Percentiles rank a stretch among this genome's conserved stretches.
These are phyloP conservation scores for Pseudogymnoascus destructans DNA, from an alignment of 2,329 filamentous ascomycete species.

Conservation along the genomic window DNA sequence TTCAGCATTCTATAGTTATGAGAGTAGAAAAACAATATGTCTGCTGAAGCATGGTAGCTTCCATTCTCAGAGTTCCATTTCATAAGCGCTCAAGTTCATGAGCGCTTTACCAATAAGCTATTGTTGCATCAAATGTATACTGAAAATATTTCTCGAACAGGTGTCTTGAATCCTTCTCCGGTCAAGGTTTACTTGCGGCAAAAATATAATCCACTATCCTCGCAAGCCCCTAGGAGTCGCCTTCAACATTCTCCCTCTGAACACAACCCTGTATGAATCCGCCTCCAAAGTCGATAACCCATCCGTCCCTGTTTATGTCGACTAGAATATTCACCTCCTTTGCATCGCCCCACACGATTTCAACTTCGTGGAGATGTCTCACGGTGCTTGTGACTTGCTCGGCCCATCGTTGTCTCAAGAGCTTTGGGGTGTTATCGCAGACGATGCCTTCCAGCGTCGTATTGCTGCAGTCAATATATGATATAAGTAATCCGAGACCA, in stretches of 20 bases:
- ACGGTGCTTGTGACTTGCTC: conserved; percentile 15
- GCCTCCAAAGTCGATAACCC: conserved; percentile 22
- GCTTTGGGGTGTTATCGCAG: neutral
- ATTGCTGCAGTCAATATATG: neutral
- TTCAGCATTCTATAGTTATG: neutral
- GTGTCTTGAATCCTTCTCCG: neutral
- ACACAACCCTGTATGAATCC: conserved; percentile 17
- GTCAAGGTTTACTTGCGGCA: neutral
- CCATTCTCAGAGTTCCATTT: neutral
- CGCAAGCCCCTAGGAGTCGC: conserved; percentile 17
- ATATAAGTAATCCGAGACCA: neutral
- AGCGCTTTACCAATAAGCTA: neutral
- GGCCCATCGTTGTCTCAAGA: conserved; percentile 7
- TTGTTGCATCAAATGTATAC: neutral
- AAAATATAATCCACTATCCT: conserved; percentile 11
- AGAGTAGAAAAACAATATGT: neutral
- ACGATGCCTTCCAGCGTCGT: neutral
- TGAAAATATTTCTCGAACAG: no score
- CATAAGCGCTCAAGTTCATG: neutral
- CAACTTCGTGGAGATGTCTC: conserved; percentile 13
- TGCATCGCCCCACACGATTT: conserved; percentile 20
- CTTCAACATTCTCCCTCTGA: conserved; percentile 17
- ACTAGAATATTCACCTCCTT: conserved; percentile 20
- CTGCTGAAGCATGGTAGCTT: neutral
- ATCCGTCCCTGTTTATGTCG: conserved; percentile 15